A percentile compares a stretch with the other conserved stretches of the same genome.
phyloP scores from a whole-genome alignment of 805 yeast genomes.

The Sugiyamaella lignohabitans region DNA sequence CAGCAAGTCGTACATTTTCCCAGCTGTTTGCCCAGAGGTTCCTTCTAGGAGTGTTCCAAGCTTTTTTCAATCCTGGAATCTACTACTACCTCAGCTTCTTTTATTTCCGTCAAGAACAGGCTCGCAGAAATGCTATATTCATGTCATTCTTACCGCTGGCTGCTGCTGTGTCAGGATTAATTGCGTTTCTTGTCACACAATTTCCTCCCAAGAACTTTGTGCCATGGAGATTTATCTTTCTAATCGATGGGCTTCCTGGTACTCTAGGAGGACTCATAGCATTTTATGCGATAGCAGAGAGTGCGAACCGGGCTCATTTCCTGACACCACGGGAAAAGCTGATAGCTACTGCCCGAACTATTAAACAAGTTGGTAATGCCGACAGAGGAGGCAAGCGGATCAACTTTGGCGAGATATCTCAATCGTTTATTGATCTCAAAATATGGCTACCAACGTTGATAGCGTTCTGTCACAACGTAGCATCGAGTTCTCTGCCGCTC shows the following conservation, averaged over 20 bases:
- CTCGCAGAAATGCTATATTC: constrained; percentile 26
- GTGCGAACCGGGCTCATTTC: constrained; percentile 44
- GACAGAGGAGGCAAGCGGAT: constrained; percentile 8
- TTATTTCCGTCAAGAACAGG: constrained; percentile 28
- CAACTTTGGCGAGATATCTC: constrained; percentile 7
- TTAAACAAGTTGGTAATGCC: constrained; percentile 18
- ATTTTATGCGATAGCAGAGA: constrained; percentile 29
- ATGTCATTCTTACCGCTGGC: constrained; percentile 37
- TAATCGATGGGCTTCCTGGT: constrained; percentile 40
- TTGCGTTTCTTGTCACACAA: constrained; percentile 35
- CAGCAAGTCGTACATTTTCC: constrained; percentile 38
- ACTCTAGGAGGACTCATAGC: constrained; percentile 36
- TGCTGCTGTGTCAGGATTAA: constrained; percentile 54
- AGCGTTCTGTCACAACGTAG: constrained; percentile 18
- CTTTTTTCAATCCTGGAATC: constrained; percentile 30
- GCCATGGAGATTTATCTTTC: constrained; percentile 41
- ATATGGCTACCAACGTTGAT: constrained; percentile 19
- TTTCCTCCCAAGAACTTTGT: constrained; percentile 36
- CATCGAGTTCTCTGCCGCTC: constrained; percentile 37
- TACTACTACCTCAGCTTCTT: constrained; percentile 28
- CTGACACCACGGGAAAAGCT: constrained; percentile 35
- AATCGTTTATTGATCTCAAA: constrained; percentile 16
- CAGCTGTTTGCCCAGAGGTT: constrained; percentile 38
- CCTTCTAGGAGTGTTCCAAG: constrained; percentile 35
- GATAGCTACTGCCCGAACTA: constrained; percentile 18